These are phyloP conservation scores for Umbilicus rupestris DNA, from an alignment of 164 flowering plant genomes.

Conservation along the genomic window DNA sequence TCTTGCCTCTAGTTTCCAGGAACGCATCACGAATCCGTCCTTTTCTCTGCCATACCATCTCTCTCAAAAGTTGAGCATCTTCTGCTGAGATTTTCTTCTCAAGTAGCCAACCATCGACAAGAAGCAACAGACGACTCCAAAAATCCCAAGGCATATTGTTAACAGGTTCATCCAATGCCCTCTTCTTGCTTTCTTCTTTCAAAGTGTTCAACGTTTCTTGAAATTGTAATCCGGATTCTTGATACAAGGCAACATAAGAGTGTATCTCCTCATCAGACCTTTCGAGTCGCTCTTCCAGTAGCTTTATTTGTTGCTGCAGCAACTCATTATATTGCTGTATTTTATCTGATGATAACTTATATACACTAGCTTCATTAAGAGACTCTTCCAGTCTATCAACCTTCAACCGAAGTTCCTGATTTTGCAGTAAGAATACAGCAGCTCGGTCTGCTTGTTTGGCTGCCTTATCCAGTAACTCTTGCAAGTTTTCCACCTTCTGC, in stretches of 20 bases:
- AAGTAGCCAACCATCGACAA: constrained; percentile 80
- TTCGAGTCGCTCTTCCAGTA: constrained; percentile 74
- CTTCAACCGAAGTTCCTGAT: constrained; percentile 72
- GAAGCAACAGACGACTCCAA: constrained; percentile 79
- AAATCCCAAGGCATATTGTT: constrained; percentile 85
- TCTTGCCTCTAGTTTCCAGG: constrained; percentile 54
- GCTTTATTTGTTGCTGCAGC: constrained; percentile 68
- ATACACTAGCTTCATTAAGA: constrained; percentile 55
- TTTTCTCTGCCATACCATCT: constrained; percentile 79
- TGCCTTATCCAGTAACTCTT: constrained; percentile 58
- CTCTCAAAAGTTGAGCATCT: constrained; percentile 68
- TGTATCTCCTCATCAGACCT: constrained; percentile 76
- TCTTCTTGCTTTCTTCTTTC: constrained; percentile 64
- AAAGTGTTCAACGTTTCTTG: constrained; percentile 60
- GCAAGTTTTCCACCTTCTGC: constrained; percentile 65
- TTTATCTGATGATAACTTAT: constrained; percentile 54
- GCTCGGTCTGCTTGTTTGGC: constrained; percentile 85
- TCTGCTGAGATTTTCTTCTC: constrained; percentile 63
- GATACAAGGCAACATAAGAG: constrained; percentile 65
- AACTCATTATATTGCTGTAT: constrained; percentile 50
- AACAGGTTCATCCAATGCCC: constrained; percentile 46
- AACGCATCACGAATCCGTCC: constrained; percentile 52
- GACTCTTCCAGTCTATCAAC: constrained; percentile 75
- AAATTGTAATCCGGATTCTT: constrained; percentile 75
- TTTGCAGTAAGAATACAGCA: constrained; percentile 53